Evolutionary conservation across 192 early-diverging fungal species (phyloP).

Genomic region (Coemansia guatemalensis): DNA sequence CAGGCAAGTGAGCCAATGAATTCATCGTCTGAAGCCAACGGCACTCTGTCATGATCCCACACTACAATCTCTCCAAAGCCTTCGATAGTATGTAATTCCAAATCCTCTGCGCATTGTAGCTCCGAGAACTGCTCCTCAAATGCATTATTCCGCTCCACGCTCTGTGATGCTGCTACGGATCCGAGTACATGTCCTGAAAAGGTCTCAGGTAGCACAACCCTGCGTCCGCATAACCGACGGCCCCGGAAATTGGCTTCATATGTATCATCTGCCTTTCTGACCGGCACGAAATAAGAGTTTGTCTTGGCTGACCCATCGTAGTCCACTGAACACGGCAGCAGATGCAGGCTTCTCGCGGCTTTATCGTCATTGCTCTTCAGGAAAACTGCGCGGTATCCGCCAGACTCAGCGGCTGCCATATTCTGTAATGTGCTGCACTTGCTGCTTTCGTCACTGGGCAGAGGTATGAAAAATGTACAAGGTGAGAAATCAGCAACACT

Average conservation of each 20-base stretch:
- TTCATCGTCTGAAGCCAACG: conserved; percentile 33
- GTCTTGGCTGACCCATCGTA: conserved; percentile 38
- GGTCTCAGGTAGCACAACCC: conserved; percentile 10
- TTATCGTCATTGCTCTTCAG: conserved; percentile 1
- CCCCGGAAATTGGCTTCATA: conserved; percentile 41
- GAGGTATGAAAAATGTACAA: not conserved
- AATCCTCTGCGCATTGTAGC: conserved; percentile 16
- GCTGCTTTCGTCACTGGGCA: not conserved
- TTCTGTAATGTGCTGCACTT: not conserved
- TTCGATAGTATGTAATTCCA: conserved; percentile 23
- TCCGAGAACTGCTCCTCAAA: conserved; percentile 21
- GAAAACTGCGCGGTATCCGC: conserved; percentile 7
- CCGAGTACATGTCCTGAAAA: conserved; percentile 40
- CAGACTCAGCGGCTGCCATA: not conserved
- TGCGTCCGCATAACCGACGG: conserved; percentile 38
- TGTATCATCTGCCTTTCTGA: conserved; percentile 12
- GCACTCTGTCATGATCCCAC: conserved; percentile 50
- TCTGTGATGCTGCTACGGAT: not conserved
- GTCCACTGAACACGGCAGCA: conserved; percentile 35
- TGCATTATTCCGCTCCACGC: conserved; percentile 14
- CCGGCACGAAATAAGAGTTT: conserved; percentile 30
- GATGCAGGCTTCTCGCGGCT: conserved; percentile 9
- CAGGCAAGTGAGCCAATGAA: conserved; percentile 39
- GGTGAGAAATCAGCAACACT: not conserved
- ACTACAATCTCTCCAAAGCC: conserved; percentile 23